Percentiles rank a stretch among this genome's conserved stretches.
phyloP scores from a whole-genome alignment of 192 early-diverging fungal genomes.

The Geranomyces michiganensis region DNA sequence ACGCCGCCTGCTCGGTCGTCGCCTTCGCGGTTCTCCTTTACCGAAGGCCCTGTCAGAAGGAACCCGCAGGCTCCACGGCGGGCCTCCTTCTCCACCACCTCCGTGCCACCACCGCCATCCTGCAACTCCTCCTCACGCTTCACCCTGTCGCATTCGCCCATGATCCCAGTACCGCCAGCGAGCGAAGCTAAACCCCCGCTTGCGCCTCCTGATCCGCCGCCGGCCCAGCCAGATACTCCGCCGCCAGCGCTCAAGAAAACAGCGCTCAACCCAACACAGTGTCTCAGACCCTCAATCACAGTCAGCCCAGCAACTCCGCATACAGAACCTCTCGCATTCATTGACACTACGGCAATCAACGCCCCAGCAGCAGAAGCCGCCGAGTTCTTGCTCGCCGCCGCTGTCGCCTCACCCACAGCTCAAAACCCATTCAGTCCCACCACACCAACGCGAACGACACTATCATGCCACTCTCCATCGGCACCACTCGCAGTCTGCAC shows the following conservation, averaged over 20 bases:
- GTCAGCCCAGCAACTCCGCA: conserved; percentile 1
- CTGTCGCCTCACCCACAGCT: not conserved
- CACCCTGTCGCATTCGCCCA: not conserved
- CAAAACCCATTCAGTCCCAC: not conserved
- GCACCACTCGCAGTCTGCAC: not conserved
- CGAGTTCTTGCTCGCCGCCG: too few species aligned
- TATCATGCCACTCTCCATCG: not conserved
- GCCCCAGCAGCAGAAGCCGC: too few species aligned
- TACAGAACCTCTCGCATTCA: not conserved
- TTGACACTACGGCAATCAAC: too few species aligned
- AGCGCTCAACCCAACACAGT: too few species aligned
- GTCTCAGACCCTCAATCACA: not conserved
- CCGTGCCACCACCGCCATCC: not conserved
- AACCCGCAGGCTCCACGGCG: not conserved
- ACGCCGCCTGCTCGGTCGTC: not conserved
- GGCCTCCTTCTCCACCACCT: not conserved
- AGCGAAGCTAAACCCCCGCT: too few species aligned
- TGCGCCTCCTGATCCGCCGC: too few species aligned
- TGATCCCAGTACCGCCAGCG: too few species aligned
- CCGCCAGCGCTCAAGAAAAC: too few species aligned
- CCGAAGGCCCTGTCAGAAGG: not conserved
- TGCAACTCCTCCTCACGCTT: not conserved
- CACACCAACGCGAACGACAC: conserved; percentile 1
- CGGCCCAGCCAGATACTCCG: too few species aligned
- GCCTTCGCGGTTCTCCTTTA: not conserved